Base-by-base conservation (phyloP, 805 yeast species). In the Monosporozyma aquatica region DNA sequence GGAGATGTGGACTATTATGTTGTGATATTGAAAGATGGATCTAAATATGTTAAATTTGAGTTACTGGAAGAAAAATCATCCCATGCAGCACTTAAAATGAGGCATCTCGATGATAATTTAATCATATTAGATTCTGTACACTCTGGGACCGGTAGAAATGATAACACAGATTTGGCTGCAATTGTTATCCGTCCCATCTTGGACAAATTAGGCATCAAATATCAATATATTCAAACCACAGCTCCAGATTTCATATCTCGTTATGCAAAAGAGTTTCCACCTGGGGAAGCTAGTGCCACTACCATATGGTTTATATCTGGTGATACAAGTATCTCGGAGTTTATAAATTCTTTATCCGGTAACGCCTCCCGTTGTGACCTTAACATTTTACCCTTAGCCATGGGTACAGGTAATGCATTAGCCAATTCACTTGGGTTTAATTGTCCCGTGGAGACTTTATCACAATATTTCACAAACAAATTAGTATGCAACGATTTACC, bases 371-470 rank as follows among this genome's bases (percentile, higher is more conserved):
- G 18, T n/a, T 13, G 13, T n/a, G n/a, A n/a, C n/a, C 11, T 24
- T 65, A 7, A 49, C 27, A 35, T 67, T 5, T 43, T 56, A 2
- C 54, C 62, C 1, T 58, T 89, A 13, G 95, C 96, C 0, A 68
- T 78, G 45, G 97, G 97, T 1, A 82, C 95, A 1, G 97, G 95
- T 0, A 89, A 89, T 58, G 87, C 95, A 1, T 66, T 86, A 45
- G 74, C 85, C 2, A 71, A 74, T 20, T 80, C 95, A 0, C 50
- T 79, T 2, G 78, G 76, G 0, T 45, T 73, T 3, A 38, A 41
- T 0, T 55, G 59, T 22, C 66, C 68, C 11, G 43, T 62, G 1
- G 43, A 47, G 0, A 68, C 75, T 0, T 49, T 76, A 3, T 47
- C 57, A 20, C 54, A 61, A 14, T 54, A 75, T 4, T 50, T 75